A percentile compares a stretch with the other conserved stretches of the same genome.
phyloP scores from a whole-genome alignment of 148 eudicot genomes.

The Oxyria digyna region DNA sequence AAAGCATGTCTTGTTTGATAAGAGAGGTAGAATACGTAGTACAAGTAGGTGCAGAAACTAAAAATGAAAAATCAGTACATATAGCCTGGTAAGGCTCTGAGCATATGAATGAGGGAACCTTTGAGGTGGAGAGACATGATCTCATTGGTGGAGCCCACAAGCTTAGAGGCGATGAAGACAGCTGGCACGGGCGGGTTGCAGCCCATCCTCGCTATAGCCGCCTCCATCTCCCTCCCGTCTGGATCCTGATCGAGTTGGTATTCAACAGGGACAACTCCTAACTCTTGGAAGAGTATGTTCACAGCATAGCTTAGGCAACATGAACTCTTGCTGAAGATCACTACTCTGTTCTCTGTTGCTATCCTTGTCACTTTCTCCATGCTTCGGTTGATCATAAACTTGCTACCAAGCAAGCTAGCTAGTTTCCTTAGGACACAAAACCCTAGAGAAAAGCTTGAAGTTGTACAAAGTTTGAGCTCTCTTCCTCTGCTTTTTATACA shows the following conservation, averaged over 20 bases:
- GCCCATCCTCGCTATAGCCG: conserved; percentile 58
- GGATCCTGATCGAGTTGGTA: conserved; percentile 65
- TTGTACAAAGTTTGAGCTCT: no score
- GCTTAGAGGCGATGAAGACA: conserved; percentile 65
- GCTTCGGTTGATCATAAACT: not conserved
- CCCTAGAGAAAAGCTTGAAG: no score
- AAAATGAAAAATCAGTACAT: not conserved
- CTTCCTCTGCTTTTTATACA: no score
- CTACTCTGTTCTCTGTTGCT: conserved; percentile 58
- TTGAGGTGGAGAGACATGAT: conserved; percentile 88
- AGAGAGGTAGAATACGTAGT: no score
- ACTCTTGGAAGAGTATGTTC: conserved; percentile 56
- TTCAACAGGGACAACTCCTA: conserved; percentile 47
- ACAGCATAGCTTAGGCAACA: conserved; percentile 86
- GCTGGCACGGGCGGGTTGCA: conserved; percentile 63
- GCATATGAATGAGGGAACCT: conserved; percentile 43
- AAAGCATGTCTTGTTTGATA: no score
- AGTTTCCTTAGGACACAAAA: no score
- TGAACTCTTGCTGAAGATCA: conserved; percentile 82
- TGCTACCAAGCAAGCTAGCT: no score
- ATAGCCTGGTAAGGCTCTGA: conserved; percentile 39
- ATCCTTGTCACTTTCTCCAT: conserved; percentile 69
- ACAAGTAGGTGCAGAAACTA: not conserved
- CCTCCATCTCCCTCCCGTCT: conserved; percentile 72
- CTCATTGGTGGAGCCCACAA: conserved; percentile 79